Evolutionary conservation across 2,329 filamentous ascomycete genomes (phyloP).

Genomic region (Chaetomiaceae sp.): DNA sequence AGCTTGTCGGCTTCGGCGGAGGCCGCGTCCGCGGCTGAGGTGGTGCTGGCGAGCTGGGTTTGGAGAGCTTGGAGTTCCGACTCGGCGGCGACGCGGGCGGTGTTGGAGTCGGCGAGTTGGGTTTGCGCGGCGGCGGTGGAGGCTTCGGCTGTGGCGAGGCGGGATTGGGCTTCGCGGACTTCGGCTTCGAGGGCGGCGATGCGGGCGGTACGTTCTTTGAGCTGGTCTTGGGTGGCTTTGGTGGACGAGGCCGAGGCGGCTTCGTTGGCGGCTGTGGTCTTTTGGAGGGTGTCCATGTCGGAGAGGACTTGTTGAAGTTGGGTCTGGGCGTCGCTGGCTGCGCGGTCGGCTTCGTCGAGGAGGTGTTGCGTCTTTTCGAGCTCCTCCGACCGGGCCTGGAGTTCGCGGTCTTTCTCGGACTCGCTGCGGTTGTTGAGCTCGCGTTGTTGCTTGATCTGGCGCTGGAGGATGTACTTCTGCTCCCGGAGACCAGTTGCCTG

Average conservation of each 20-base stretch:
- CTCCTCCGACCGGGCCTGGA: conserved; percentile 55
- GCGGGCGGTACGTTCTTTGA: conserved; percentile 42
- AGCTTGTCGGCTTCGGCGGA: conserved; percentile 32
- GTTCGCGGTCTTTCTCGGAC: conserved; percentile 60
- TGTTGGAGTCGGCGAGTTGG: conserved; percentile 23
- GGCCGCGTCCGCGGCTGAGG: conserved; percentile 28
- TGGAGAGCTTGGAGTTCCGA: conserved; percentile 36
- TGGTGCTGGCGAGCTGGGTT: conserved; percentile 24
- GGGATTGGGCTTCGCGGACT: conserved; percentile 36
- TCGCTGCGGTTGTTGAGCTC: conserved; percentile 88
- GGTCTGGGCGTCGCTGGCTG: conserved; percentile 39
- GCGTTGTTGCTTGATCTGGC: conserved; percentile 92
- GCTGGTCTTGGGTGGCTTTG: conserved; percentile 37
- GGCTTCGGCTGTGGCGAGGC: conserved; percentile 36
- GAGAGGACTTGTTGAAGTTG: conserved; percentile 46
- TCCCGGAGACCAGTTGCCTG: conserved; percentile 76
- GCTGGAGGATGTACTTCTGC: conserved; percentile 82
- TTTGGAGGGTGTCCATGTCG: conserved; percentile 43
- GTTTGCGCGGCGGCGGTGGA: conserved; percentile 37
- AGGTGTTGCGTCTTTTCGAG: conserved; percentile 39
- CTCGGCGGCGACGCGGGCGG: conserved; percentile 12
- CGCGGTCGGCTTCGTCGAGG: conserved; percentile 33
- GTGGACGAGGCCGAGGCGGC: conserved; percentile 29
- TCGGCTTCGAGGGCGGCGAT: conserved; percentile 43
- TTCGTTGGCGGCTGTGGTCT: conserved; percentile 29